Base-by-base conservation (phyloP, 805 yeast genomes). In the Scheffersomyces spartinae region DNA sequence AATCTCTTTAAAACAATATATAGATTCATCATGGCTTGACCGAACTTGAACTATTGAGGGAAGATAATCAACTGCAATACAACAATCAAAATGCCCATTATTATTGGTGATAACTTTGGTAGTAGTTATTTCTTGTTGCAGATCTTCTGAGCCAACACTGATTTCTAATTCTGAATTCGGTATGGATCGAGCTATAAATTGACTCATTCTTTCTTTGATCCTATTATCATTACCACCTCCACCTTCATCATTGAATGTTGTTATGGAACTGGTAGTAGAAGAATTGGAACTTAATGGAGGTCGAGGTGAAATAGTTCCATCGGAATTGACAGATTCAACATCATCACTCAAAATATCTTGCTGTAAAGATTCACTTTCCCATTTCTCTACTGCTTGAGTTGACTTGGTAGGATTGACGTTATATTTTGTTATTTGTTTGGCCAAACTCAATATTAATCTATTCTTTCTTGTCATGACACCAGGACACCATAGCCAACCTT, bases 401-500 rank as follows among this genome's bases (percentile, higher is more conserved):
- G 34, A 13, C 5, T 16, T 25, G 9, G 25, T 25, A 13, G 27
- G 25, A 20, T 24, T 37, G 2, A 42, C 30, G 13, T 47, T 48
- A 28, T 47, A 52, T 25, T 71, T 68, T 0, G 74, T 67, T 25
- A 80, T 55, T 46, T 81, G 84, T 32, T 71, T 70, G 3, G 84
- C 82, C 22, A 84, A 49, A 1, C 84, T 64, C 13, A 79, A 46
- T 17, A 86, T 57, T 22, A 86, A 46, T 30, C 75, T 56, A 47
- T 84, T 83, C 41, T 78, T 83, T 21, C 93, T 59, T 16, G 69
- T 66, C 61, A 73, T 67, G 6, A 66, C 56, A 1, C 93, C 93
- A 0, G 85, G 83, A 21, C 80, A 61, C 7, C 71, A 62, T 15
- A 79, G 53, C 67, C 80, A 71, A 5, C 95, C 95, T 22, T 81